phyloP scores from a whole-genome alignment of 495 filamentous ascomycete genomes.

The Achaetomiella virescens region DNA sequence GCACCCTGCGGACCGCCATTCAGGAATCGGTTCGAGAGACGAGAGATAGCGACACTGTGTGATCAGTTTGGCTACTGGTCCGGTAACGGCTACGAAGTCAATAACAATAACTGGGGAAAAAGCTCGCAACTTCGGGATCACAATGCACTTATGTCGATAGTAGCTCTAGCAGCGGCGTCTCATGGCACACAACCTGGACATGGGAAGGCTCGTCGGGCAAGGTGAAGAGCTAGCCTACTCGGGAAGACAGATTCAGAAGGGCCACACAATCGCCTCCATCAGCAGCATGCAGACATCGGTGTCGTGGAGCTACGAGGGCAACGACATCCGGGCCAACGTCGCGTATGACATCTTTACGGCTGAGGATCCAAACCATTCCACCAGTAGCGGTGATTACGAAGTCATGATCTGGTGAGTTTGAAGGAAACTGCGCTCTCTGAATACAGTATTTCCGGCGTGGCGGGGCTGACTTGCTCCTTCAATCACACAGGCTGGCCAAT shows the following conservation, averaged over 20 bases:
- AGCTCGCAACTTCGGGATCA: slow-evolving; percentile 30
- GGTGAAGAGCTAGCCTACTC: slow-evolving; percentile 44
- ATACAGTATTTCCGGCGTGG: not conserved
- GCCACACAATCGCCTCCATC: slow-evolving; percentile 24
- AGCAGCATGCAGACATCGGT: slow-evolving; percentile 34
- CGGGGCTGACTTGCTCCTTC: not conserved
- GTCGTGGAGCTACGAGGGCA: slow-evolving; percentile 37
- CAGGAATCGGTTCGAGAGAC: not conserved
- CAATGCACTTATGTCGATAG: slow-evolving; percentile 39
- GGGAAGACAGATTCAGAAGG: slow-evolving; percentile 22
- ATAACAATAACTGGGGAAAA: slow-evolving; percentile 46
- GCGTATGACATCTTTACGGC: slow-evolving; percentile 46
- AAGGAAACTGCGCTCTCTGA: not conserved
- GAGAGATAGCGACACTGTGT: slow-evolving; percentile 28
- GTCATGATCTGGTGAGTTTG: slow-evolving; percentile 45
- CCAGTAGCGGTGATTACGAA: slow-evolving; percentile 42
- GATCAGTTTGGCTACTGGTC: slow-evolving; percentile 32
- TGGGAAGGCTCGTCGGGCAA: slow-evolving; percentile 35
- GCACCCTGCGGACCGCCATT: not conserved
- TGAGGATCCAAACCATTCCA: slow-evolving; percentile 39
- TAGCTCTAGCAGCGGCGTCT: slow-evolving; percentile 25
- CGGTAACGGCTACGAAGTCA: slow-evolving; percentile 33
- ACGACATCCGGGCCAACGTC: slow-evolving; percentile 38
- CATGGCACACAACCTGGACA: slow-evolving; percentile 37
- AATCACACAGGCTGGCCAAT: slow-evolving; percentile 25